A percentile compares a stretch with the other conserved stretches of the same genome.
phyloP scores from a whole-genome alignment of 75 land plant species.

The Adiantum capillusveneris region DNA sequence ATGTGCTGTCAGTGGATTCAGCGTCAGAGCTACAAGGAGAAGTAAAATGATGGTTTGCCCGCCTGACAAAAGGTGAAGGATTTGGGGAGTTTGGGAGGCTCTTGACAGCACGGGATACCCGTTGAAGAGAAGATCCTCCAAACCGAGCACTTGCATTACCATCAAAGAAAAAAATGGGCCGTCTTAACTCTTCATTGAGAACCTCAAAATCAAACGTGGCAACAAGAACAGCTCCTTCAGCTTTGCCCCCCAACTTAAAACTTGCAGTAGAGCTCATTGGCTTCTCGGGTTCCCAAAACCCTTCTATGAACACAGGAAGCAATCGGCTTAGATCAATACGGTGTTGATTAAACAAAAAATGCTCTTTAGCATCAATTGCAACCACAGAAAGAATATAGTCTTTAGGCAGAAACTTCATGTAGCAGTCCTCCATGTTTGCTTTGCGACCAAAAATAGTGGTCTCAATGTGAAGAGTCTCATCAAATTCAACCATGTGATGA shows the following conservation, averaged over 20 bases:
- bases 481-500: slow-evolving; percentile 8
- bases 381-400: neutral
- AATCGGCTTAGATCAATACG: slow-evolving; percentile 5
- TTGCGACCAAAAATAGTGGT: slow-evolving; percentile 2
- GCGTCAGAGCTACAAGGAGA: neutral
- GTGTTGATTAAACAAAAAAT: neutral
- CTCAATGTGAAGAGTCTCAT: slow-evolving; percentile 9
- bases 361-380: slow-evolving; percentile 9
- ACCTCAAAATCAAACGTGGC: slow-evolving; percentile 10
- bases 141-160: neutral
- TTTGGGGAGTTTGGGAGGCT: neutral
- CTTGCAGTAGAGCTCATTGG: slow-evolving; percentile 6
- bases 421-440: neutral
- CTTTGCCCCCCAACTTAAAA: slow-evolving; percentile 9
- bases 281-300: neutral
- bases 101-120: neutral
- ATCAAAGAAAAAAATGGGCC: neutral
- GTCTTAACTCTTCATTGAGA: neutral
- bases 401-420: neutral
- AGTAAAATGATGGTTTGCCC: neutral
- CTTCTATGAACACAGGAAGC: neutral
- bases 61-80: neutral
- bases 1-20: neutral
- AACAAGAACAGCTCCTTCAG: slow-evolving; percentile 10
- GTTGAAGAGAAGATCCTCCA: neutral